Conservation (phyloP, 768 basidiomycete species). For the Lentinula edodes region DNA sequence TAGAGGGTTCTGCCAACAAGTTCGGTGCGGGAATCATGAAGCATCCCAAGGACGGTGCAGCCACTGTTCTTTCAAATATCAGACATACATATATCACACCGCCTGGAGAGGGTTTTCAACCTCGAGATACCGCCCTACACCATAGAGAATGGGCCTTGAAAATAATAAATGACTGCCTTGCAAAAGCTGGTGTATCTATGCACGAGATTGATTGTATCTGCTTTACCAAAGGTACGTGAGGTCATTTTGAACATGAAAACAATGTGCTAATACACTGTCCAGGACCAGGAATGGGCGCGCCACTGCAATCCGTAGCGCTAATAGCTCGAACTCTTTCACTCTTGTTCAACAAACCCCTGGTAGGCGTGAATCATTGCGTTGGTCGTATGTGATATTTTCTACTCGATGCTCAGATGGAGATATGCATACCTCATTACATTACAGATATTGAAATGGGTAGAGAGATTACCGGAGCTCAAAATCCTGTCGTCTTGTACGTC, state of each 20-base stretch:
- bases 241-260: background rate
- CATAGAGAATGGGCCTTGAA: conserved; percentile 89
- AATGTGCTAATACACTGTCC: background rate
- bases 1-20: conserved; percentile 98
- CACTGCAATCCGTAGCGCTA: conserved; percentile 89
- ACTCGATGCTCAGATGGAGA: background rate
- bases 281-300: conserved; percentile 99
- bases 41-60: conserved; percentile 69
- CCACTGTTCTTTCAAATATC: conserved; percentile 82
- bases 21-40: conserved; percentile 90
- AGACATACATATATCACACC: conserved; percentile 99
- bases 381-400: conserved; percentile 65
- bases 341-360: conserved; percentile 83
- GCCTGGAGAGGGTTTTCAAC: conserved; percentile 95
- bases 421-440: background rate
- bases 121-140: conserved; percentile 91
- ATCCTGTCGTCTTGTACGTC: conserved; percentile 96
- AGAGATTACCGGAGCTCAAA: conserved; percentile 87
- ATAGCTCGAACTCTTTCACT: conserved; percentile 89
- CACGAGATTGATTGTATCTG: conserved; percentile 91
- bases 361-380: conserved; percentile 99
- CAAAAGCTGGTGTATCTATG: conserved; percentile 62
- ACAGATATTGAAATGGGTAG: conserved; percentile 99
- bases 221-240: conserved; percentile 81
- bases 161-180: conserved; percentile 74